Evolutionary conservation across 805 yeast genomes (phyloP).

Genomic region (Saccharomycopsis babjevae): DNA sequence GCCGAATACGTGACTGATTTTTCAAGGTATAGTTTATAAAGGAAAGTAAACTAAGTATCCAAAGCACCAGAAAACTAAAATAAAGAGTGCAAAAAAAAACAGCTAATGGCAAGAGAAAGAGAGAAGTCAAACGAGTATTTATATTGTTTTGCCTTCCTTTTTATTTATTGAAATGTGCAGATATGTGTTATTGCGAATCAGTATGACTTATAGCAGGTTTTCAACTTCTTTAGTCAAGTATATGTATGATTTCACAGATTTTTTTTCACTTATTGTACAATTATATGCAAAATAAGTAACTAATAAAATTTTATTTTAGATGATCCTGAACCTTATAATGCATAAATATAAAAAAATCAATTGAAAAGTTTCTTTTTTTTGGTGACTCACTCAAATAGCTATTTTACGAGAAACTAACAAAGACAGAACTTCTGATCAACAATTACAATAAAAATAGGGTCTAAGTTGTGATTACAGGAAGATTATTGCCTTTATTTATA

Average conservation of each 20-base stretch:
- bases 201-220: background rate
- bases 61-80: background rate
- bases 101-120: background rate
- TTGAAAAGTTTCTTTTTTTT: background rate
- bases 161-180: background rate
- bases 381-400: background rate
- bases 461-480: background rate
- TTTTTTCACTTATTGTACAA: background rate
- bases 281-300: background rate
- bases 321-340: background rate
- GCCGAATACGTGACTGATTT: too few species aligned
- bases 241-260: background rate
- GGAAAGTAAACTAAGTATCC: background rate
- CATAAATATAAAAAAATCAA: background rate
- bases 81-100: background rate
- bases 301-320: background rate
- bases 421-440: background rate
- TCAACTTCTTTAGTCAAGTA: background rate
- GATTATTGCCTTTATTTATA: background rate
- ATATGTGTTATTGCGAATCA: background rate
- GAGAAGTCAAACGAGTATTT: background rate
- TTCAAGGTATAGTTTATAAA: background rate
- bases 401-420: background rate
- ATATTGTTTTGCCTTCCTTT: background rate
- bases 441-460: background rate